Evolutionary conservation across 768 basidiomycete genomes (phyloP).

Genomic region (Suillus alpinus): DNA sequence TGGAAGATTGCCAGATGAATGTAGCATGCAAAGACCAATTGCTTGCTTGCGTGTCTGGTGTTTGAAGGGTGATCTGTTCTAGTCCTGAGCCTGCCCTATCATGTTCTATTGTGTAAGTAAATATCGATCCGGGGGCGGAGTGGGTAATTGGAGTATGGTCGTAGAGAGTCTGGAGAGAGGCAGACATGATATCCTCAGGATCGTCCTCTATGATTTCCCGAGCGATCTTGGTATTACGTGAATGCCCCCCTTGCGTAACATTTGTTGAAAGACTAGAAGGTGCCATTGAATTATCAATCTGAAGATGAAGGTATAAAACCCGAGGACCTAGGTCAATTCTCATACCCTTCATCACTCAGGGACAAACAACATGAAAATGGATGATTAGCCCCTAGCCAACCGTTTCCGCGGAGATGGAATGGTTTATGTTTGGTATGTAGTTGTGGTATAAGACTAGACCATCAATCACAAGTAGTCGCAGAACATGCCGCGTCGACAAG

Average conservation of each 20-base stretch:
- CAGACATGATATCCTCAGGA: constrained; percentile 67
- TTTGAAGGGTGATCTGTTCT: constrained; percentile 22
- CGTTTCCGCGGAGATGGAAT: background rate
- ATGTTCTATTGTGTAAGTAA: constrained; percentile 38
- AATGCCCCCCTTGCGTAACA: background rate
- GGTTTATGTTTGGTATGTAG: background rate
- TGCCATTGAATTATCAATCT: background rate
- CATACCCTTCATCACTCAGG: background rate
- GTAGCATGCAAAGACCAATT: constrained; percentile 81
- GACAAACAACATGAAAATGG: background rate
- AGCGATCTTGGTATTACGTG: background rate
- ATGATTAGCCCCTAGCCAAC: background rate
- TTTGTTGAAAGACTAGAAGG: background rate
- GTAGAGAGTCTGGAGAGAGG: constrained; percentile 61
- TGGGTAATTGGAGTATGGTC: constrained; percentile 59
- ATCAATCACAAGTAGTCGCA: background rate
- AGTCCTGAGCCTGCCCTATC: constrained; percentile 6
- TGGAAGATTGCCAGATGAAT: constrained; percentile 70
- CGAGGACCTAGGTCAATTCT: background rate
- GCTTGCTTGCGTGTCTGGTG: constrained; percentile 61
- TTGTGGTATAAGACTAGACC: background rate
- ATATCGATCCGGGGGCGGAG: constrained; percentile 52
- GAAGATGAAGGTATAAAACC: background rate
- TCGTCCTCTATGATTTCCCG: constrained; percentile 23
- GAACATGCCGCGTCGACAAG: background rate